Evolutionary conservation across 2,329 filamentous ascomycete genomes (phyloP).

Genomic region (Apiospora phragmitis): DNA sequence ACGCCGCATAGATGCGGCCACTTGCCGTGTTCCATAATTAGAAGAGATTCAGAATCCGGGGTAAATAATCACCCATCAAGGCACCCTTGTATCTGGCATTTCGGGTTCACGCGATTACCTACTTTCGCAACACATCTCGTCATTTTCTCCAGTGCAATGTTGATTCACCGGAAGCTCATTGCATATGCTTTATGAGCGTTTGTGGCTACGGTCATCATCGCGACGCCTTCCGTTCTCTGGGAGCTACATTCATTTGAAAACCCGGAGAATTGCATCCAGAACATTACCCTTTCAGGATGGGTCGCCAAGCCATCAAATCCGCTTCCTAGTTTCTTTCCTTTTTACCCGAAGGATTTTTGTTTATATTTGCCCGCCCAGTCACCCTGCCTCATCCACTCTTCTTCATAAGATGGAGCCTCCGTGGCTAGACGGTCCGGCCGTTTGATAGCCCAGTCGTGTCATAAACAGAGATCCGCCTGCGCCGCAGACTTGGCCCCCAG

Average conservation of each 20-base stretch:
- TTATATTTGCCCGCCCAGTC: background rate
- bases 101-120: background rate
- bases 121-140: background rate
- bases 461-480: background rate
- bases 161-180: background rate
- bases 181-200: background rate
- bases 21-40: slow-evolving; percentile 1
- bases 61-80: background rate
- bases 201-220: background rate
- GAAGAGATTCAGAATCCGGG: slow-evolving; percentile 5
- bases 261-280: background rate
- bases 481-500: background rate
- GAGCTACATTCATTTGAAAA: background rate
- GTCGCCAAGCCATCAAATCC: background rate
- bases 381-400: no score
- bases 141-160: background rate
- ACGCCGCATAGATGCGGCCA: background rate
- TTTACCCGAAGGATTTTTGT: background rate
- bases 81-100: background rate
- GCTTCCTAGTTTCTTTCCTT: background rate
- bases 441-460: background rate
- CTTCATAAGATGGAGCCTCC: background rate
- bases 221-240: background rate
- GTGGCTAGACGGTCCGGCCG: background rate
- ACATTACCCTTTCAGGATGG: background rate